phyloP scores from a whole-genome alignment of 2,329 filamentous ascomycete genomes.

The Aureobasidium sp. region DNA sequence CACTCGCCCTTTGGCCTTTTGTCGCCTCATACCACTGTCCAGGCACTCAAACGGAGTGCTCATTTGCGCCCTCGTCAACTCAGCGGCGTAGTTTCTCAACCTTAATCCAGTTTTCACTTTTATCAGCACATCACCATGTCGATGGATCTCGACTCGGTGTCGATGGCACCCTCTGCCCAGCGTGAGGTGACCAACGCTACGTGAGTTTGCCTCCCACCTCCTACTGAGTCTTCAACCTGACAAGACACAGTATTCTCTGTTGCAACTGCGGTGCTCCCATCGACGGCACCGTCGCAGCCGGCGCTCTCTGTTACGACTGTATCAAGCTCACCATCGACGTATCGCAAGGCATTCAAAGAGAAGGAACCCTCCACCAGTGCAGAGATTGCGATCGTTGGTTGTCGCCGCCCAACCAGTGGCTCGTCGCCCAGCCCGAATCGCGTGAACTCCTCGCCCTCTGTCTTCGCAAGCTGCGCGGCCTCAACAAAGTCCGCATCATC shows the following conservation, averaged over 20 bases:
- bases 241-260: slow-evolving; percentile 69
- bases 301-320: slow-evolving; percentile 91
- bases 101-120: slow-evolving; percentile 4
- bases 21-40: not conserved
- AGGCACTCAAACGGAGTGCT: not conserved
- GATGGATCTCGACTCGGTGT: slow-evolving; percentile 29
- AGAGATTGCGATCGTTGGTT: slow-evolving; percentile 92
- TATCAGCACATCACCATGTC: slow-evolving; percentile 23
- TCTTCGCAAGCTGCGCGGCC: slow-evolving; percentile 74
- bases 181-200: slow-evolving; percentile 11
- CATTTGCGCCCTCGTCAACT: not conserved
- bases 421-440: slow-evolving; percentile 76
- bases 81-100: not conserved
- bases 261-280: slow-evolving; percentile 96
- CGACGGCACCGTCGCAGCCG: slow-evolving; percentile 77
- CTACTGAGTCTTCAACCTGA: slow-evolving; percentile 18
- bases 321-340: slow-evolving; percentile 92
- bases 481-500: slow-evolving; percentile 87
- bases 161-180: slow-evolving; percentile 18
- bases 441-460: slow-evolving; percentile 89
- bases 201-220: slow-evolving; percentile 13
- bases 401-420: slow-evolving; percentile 76
- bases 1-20: not conserved
- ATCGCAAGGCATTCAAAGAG: slow-evolving; percentile 80
- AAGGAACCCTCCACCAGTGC: slow-evolving; percentile 85